A percentile compares a stretch with the other conserved stretches of the same genome.
These are phyloP conservation scores for Macrolepiota dolichaula DNA, from an alignment of 768 basidiomycete genomes.

Conservation along the genomic window DNA sequence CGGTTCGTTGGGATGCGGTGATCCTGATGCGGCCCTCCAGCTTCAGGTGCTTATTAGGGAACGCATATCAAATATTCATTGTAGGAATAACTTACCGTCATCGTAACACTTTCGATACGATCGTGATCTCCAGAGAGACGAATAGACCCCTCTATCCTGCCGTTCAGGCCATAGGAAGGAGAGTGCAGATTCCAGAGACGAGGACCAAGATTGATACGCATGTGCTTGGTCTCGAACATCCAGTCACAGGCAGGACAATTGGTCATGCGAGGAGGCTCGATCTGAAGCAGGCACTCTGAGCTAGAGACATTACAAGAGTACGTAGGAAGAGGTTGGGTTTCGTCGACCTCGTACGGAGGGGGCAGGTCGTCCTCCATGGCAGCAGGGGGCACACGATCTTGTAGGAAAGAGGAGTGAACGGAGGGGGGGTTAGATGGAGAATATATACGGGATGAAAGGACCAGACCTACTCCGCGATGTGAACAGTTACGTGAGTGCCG, in stretches of 20 bases:
- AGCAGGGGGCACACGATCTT: background rate
- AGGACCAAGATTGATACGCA: constrained; percentile 37
- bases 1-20: constrained; percentile 26
- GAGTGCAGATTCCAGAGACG: constrained; percentile 33
- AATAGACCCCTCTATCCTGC: constrained; percentile 36
- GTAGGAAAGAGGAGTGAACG: background rate
- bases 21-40: constrained; percentile 33
- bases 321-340: constrained; percentile 14
- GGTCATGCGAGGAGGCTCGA: constrained; percentile 21
- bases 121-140: constrained; percentile 29
- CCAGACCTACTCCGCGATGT: constrained; percentile 2
- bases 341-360: constrained; percentile 18
- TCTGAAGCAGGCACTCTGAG: constrained; percentile 33
- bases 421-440: background rate
- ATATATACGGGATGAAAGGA: background rate
- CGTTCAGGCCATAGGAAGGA: constrained; percentile 41
- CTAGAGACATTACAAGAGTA: constrained; percentile 27
- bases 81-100: constrained; percentile 27
- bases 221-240: constrained; percentile 35
- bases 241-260: constrained; percentile 28
- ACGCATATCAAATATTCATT: background rate
- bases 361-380: constrained; percentile 7
- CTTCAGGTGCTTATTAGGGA: constrained; percentile 20
- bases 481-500: background rate
- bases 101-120: constrained; percentile 34